Percentiles rank a stretch among this genome's conserved stretches.
These are phyloP conservation scores for Sicyos edulis DNA, from an alignment of 306 rosid genomes.

Conservation along the genomic window DNA sequence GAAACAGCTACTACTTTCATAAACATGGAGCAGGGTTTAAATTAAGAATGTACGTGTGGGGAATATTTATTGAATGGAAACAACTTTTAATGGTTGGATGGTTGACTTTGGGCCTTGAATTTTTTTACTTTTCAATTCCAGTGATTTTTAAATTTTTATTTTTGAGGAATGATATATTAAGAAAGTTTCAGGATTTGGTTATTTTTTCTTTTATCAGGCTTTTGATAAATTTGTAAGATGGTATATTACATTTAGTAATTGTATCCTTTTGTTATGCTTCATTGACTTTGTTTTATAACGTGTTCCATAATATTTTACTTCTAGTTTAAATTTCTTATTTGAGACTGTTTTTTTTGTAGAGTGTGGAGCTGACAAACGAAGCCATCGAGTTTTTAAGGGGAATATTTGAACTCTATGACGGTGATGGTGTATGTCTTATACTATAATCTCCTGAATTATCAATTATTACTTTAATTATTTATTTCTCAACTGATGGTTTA, in stretches of 20 bases:
- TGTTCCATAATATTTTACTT: slow-evolving; percentile 10
- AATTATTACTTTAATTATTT: background rate
- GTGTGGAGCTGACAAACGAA: slow-evolving; percentile 92
- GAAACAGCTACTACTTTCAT: background rate
- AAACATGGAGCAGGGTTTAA: background rate
- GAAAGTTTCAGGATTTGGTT: background rate
- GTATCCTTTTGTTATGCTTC: background rate
- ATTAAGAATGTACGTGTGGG: background rate
- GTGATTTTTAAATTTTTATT: background rate
- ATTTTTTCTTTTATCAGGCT: background rate
- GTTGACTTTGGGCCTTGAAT: background rate
- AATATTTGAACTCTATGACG: slow-evolving; percentile 64
- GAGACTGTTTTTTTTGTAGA: slow-evolving; percentile 47
- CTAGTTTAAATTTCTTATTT: slow-evolving; percentile 18
- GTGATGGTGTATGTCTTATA: slow-evolving; percentile 58
- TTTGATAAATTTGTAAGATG: background rate
- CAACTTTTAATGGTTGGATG: slow-evolving; percentile 2
- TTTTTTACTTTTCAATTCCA: background rate
- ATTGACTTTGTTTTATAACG: background rate
- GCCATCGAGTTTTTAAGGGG: slow-evolving; percentile 80
- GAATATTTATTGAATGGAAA: background rate
- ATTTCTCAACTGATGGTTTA: background rate
- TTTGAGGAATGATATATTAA: background rate
- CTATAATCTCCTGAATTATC: slow-evolving; percentile 7
- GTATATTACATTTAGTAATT: background rate